Evolutionary conservation across 2,329 filamentous ascomycete genomes (phyloP).

Genomic region (Phoma sp.): DNA sequence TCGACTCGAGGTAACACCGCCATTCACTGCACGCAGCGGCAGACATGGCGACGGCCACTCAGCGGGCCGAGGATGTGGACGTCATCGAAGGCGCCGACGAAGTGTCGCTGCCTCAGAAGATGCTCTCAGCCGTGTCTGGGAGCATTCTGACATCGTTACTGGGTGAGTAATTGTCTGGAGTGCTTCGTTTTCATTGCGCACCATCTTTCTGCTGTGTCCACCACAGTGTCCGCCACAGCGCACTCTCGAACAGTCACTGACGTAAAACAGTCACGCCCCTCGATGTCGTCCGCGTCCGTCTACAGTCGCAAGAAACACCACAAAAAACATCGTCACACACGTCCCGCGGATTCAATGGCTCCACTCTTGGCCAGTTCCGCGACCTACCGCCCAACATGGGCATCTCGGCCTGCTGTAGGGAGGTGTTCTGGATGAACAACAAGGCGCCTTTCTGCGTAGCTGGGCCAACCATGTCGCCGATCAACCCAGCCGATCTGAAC

Average conservation of each 20-base stretch:
- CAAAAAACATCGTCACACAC: conserved; percentile 59
- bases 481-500: conserved; percentile 58
- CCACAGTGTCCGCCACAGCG: conserved; percentile 4
- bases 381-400: conserved; percentile 84
- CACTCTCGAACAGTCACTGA: conserved; percentile 14
- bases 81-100: conserved; percentile 59
- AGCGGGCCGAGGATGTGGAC: conserved; percentile 51
- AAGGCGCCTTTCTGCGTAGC: conserved; percentile 81
- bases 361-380: conserved; percentile 58
- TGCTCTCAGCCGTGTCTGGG: conserved; percentile 90
- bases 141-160: conserved; percentile 89
- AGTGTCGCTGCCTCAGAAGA: conserved; percentile 86
- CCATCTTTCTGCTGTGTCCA: conserved; percentile 1
- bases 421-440: conserved; percentile 96
- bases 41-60: conserved; percentile 40
- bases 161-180: conserved; percentile 61
- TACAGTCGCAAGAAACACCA: conserved; percentile 80
- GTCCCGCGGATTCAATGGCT: conserved; percentile 42
- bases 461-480: conserved; percentile 57
- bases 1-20: conserved; percentile 41
- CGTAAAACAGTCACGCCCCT: conserved; percentile 79
- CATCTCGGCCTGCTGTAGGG: conserved; percentile 91
- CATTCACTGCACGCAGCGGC: conserved; percentile 5
- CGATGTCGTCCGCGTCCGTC: conserved; percentile 92
- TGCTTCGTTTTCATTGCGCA: not conserved